Percentiles rank a stretch among this genome's conserved stretches.
Evolutionary conservation across 2,329 filamentous ascomycete genomes (phyloP).

Genomic region (Aspergillus phoenicis): DNA sequence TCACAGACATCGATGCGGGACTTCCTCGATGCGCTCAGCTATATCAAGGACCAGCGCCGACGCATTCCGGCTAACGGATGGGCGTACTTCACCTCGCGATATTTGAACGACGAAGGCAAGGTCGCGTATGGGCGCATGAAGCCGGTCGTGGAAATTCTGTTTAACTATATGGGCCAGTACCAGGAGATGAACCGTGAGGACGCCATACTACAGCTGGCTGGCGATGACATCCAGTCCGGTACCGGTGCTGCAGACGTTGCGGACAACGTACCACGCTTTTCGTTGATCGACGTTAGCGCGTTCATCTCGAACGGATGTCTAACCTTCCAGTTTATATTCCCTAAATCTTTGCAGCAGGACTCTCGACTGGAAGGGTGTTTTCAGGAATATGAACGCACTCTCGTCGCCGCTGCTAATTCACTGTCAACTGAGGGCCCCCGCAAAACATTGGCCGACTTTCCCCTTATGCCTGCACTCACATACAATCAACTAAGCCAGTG

Average conservation of each 20-base stretch:
- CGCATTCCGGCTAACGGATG: slow-evolving; percentile 3
- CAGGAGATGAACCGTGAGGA: slow-evolving; percentile 7
- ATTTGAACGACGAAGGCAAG: background rate
- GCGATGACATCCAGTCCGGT: background rate
- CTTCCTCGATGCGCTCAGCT: background rate
- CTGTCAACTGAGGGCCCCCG: background rate
- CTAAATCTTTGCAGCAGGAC: background rate
- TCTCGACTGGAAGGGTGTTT: background rate
- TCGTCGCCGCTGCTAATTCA: background rate
- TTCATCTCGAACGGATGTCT: background rate
- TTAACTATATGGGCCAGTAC: slow-evolving; percentile 9
- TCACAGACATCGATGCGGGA: background rate
- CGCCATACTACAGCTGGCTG: background rate
- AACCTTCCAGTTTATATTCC: background rate
- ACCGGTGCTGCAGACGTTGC: background rate
- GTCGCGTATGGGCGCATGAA: background rate
- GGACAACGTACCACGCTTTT: background rate
- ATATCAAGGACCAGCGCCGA: slow-evolving; percentile 10
- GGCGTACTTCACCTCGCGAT: slow-evolving; percentile 7
- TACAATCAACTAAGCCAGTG: background rate
- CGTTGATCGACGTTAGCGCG: background rate
- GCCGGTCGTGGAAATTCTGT: background rate
- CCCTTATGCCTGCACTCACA: background rate
- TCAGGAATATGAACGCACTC: background rate
- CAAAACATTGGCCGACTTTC: background rate